Percentiles rank a stretch among this genome's conserved stretches.
These are phyloP conservation scores for Populus davidiana DNA, from an alignment of 345 rosid genomes.

Conservation along the genomic window DNA sequence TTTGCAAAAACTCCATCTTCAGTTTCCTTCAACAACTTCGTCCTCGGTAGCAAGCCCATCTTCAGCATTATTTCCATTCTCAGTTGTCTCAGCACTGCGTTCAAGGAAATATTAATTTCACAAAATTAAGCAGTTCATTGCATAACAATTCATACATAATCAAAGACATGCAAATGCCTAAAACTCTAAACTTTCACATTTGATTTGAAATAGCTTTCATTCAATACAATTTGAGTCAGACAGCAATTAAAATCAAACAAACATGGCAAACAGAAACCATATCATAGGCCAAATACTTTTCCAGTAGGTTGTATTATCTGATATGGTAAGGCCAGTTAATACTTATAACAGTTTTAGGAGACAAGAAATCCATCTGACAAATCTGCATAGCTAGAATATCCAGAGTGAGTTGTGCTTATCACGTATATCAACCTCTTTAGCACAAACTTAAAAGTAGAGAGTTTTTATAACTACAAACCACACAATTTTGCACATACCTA, in stretches of 20 bases:
- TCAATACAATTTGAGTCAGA: not conserved
- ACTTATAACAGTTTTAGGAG: not conserved
- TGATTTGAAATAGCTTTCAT: not conserved
- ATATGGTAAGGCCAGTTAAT: not conserved
- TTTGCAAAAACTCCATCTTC: constrained; percentile 17
- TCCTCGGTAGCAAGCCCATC: constrained; percentile 19
- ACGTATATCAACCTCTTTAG: not conserved
- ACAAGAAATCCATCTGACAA: not conserved
- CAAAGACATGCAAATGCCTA: not conserved
- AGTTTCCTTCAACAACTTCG: constrained; percentile 26
- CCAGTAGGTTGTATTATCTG: not conserved
- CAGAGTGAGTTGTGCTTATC: not conserved
- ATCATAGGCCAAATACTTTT: not conserved
- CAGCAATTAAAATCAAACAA: not conserved
- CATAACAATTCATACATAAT: not conserved
- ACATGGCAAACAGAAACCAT: not conserved
- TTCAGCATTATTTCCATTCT: constrained; percentile 17
- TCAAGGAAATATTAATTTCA: not conserved
- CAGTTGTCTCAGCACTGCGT: constrained; percentile 36
- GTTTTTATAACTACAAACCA: not conserved
- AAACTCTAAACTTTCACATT: not conserved
- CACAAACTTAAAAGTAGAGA: not conserved
- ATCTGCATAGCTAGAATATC: not conserved
- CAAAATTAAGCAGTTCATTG: not conserved
- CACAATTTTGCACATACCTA: not conserved